Percentiles rank a stretch among this genome's conserved stretches.
These are phyloP conservation scores for Calonectria crousiana DNA, from an alignment of 2,329 filamentous ascomycete species.

Conservation along the genomic window DNA sequence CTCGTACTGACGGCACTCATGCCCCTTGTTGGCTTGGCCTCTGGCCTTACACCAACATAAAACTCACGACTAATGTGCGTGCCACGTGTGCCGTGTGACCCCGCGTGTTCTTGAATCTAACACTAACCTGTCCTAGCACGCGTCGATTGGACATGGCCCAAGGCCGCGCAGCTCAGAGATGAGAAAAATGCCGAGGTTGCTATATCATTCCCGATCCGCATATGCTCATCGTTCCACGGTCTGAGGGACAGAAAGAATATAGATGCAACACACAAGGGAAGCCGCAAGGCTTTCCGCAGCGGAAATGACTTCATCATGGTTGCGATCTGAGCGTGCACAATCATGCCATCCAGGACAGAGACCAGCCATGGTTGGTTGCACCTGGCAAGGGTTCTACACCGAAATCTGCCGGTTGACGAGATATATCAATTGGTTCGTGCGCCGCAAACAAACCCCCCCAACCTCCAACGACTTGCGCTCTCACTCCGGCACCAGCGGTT, in stretches of 20 bases:
- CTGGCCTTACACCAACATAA: neutral
- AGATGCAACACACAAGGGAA: neutral
- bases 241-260: neutral
- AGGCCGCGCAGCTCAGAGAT: neutral
- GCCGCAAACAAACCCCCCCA: neutral
- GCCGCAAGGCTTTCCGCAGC: neutral
- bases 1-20: neutral
- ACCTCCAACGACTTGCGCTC: neutral
- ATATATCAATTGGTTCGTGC: neutral
- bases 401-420: neutral
- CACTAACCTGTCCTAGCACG: neutral
- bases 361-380: neutral
- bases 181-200: neutral
- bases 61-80: neutral
- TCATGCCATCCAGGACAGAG: neutral
- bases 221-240: neutral
- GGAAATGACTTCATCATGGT: neutral
- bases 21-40: neutral
- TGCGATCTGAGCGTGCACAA: neutral
- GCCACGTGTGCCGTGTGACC: neutral
- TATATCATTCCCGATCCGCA: neutral
- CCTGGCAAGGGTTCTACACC: neutral
- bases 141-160: neutral
- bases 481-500: neutral
- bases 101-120: neutral